These are phyloP conservation scores for Coelastrella sp. DNA, from an alignment of 139 green algal genomes.

Conservation along the genomic window DNA sequence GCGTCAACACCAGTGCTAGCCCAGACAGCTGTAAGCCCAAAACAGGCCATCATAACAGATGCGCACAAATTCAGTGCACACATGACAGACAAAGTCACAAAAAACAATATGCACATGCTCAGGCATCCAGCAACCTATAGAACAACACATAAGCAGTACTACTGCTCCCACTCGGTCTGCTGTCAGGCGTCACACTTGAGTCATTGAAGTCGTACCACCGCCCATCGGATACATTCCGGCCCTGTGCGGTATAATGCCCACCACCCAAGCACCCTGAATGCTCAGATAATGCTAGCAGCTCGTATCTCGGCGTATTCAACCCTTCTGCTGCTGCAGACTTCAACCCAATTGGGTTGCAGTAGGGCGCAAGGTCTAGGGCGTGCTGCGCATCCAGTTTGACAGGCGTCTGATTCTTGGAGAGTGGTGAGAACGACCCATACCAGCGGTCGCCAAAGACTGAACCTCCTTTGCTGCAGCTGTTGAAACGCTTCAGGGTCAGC, in stretches of 20 bases:
- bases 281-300: constrained; percentile 67
- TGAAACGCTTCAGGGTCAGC: constrained; percentile 80
- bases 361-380: constrained; percentile 70
- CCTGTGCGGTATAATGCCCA: constrained; percentile 79
- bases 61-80: no score
- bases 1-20: no score
- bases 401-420: constrained; percentile 67
- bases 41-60: no score
- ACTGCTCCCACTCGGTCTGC: constrained; percentile 27
- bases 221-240: constrained; percentile 45
- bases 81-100: no score
- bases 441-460: constrained; percentile 46
- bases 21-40: no score
- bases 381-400: constrained; percentile 58
- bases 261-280: constrained; percentile 76
- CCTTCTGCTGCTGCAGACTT: not conserved
- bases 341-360: constrained; percentile 61
- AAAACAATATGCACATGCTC: no score
- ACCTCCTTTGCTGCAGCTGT: constrained; percentile 32
- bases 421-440: constrained; percentile 50
- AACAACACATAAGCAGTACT: constrained; percentile 75
- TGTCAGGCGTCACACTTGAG: constrained; percentile 44
- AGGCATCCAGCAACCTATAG: constrained; percentile 63
- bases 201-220: constrained; percentile 80
- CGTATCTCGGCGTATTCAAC: constrained; percentile 62